Evolutionary conservation across 2,329 filamentous ascomycete genomes (phyloP), one percentile per base, ranked within the genome.

Genomic region (Canariomyces notabilis): DNA sequence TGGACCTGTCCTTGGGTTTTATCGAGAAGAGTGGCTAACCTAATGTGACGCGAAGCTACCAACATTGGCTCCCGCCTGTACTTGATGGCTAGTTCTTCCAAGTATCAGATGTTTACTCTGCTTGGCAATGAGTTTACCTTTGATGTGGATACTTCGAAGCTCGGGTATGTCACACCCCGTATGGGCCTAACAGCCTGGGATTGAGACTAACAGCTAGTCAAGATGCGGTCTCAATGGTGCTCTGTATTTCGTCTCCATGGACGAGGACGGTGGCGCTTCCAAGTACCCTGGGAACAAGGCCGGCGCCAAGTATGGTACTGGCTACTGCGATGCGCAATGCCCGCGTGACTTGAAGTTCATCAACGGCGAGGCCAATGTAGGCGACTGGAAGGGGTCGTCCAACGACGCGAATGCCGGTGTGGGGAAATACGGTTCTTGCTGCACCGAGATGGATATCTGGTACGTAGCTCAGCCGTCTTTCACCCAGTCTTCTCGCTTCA

Each of bases 161-260:
- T 83, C 22, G 75, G 73, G 48, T 81, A 75, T 55, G 78, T 77
- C 47, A 58, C 72, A 68, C 64, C 68, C 12, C 22, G 14, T 41
- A 12, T 36, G 3, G 6, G 42, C 8, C 12, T 7, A 18, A 9
- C 29, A 12, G n/a, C n/a, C n/a, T n/a, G n/a, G n/a, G n/a, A n/a
- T n/a, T n/a, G 18, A 36, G 15, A 11, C 41, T 33, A 20, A 36
- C 31, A 1, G 12, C 16, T 8, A 12, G 6, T 1, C 16, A 29
- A 53, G 54, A 37, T 85, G 82, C 57, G 82, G 82, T 48, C 65
- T 84, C 49, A 83, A 85, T 62, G 80, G 79, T 43, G 80, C 80
- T 21, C 62, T 83, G 19, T 82, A 83, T 56, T 64, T 59, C 35
- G 57, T 55, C 16, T 54, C 57, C 58, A 82, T 82, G 79, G 75